Evolutionary conservation across 2,329 filamentous ascomycete species (phyloP).

Genomic region (Paracoccidioides lutzii): DNA sequence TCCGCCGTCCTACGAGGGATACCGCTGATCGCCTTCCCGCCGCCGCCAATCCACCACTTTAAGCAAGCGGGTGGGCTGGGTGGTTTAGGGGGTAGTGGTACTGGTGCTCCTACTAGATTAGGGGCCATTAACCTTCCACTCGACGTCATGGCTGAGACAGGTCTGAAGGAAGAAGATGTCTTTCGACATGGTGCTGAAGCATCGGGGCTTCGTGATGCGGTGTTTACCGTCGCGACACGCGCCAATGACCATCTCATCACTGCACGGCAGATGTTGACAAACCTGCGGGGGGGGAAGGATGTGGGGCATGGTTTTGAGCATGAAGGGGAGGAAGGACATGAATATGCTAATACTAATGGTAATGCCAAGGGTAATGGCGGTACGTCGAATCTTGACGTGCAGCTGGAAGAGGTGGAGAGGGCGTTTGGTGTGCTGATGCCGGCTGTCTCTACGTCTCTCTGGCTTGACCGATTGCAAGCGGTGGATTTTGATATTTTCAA

Average conservation of each 20-base stretch:
- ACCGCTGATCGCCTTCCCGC: constrained; percentile 72
- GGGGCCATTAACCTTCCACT: constrained; percentile 68
- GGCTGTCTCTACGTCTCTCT: constrained; percentile 62
- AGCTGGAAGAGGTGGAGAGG: constrained; percentile 44
- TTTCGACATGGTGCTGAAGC: constrained; percentile 69
- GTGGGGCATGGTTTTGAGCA: constrained; percentile 85
- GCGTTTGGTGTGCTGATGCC: constrained; percentile 74
- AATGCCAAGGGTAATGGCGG: constrained; percentile 28
- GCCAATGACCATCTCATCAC: constrained; percentile 95
- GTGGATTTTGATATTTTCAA: constrained; percentile 73
- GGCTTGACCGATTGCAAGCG: constrained; percentile 63
- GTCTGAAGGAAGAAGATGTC: constrained; percentile 78
- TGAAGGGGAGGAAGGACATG: constrained; percentile 57
- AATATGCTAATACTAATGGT: constrained; percentile 32
- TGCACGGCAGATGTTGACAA: constrained; percentile 78
- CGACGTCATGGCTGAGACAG: constrained; percentile 73
- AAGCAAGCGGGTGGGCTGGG: constrained; percentile 34
- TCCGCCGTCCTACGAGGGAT: constrained; percentile 74
- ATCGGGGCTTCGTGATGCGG: constrained; percentile 68
- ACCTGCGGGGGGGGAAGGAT: constrained; percentile 57
- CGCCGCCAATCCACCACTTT: constrained; percentile 44
- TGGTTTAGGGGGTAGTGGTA: constrained; percentile 24
- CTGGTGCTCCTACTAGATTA: constrained; percentile 31
- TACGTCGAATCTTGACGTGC: constrained; percentile 12
- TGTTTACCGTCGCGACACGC: constrained; percentile 83